Percentiles rank a stretch among this genome's conserved stretches.
Evolutionary conservation across 352 stramenopile species (phyloP).

Genomic region (Vaucheria bursata): DNA sequence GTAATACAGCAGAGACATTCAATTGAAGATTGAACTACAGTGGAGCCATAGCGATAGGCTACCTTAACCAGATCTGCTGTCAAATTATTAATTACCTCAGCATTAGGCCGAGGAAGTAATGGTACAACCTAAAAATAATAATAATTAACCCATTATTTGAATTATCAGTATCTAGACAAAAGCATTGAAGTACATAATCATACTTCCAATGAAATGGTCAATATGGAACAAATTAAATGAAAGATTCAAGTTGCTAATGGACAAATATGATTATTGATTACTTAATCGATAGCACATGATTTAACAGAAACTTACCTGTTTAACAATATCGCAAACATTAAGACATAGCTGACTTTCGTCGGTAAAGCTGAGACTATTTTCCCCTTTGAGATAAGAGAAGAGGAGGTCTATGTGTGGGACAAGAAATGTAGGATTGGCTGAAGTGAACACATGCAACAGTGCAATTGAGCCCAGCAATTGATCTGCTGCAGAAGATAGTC

Average conservation of each 20-base stretch:
- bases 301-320: background rate
- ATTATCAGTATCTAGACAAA: no score
- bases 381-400: slow-evolving; percentile 43
- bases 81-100: slow-evolving; percentile 21
- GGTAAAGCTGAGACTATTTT: slow-evolving; percentile 35
- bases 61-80: slow-evolving; percentile 26
- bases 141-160: no score
- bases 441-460: slow-evolving; percentile 43
- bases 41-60: slow-evolving; percentile 41
- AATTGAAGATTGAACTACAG: slow-evolving; percentile 39
- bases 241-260: no score
- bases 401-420: slow-evolving; percentile 47
- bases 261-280: no score
- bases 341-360: slow-evolving; percentile 29
- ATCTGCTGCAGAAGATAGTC: slow-evolving; percentile 18
- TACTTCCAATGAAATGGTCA: no score
- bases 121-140: slow-evolving; percentile 47
- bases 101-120: slow-evolving; percentile 14
- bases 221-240: no score
- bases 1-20: slow-evolving; percentile 31
- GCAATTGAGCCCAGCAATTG: slow-evolving; percentile 38
- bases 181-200: no score
- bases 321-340: background rate
- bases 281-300: no score
- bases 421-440: slow-evolving; percentile 44